Conservation (phyloP, 2,329 filamentous ascomycete genomes). For the Paramyrothecium sp. region DNA sequence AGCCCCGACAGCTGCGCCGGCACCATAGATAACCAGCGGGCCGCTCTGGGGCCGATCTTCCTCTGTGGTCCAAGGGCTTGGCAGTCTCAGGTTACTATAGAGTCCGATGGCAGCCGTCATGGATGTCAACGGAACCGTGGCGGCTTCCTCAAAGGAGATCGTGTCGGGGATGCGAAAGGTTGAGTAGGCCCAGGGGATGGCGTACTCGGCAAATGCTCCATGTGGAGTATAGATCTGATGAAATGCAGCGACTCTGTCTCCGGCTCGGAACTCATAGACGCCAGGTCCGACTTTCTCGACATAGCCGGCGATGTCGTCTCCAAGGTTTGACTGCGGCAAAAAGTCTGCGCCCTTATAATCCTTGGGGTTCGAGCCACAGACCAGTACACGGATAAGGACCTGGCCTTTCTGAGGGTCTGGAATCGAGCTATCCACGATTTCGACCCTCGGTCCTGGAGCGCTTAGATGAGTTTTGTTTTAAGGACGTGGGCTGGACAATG, state of each 20-base stretch:
- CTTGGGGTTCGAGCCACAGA: no score
- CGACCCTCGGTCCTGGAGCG: no score
- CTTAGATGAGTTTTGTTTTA: no score
- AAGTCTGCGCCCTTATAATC: no score
- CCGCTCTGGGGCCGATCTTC: not conserved
- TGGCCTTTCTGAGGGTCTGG: no score
- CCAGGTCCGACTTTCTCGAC: not conserved
- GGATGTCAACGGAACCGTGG: not conserved
- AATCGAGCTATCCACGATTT: no score
- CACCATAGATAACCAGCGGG: not conserved
- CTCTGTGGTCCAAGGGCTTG: not conserved
- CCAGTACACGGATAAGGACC: no score
- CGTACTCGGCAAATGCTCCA: not conserved
- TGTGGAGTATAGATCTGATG: not conserved
- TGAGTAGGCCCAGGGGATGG: not conserved
- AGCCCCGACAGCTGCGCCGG: not conserved
- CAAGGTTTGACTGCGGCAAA: not conserved
- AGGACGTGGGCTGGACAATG: no score
- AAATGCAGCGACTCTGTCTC: not conserved
- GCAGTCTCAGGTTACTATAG: not conserved
- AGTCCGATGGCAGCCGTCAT: not conserved
- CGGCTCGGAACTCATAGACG: not conserved
- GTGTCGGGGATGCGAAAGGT: not conserved
- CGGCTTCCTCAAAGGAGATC: not conserved
- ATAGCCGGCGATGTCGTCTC: not conserved